A percentile compares a stretch with the other conserved stretches of the same genome.
Evolutionary conservation across 768 basidiomycete species (phyloP).

Genomic region (Calvatia gigantea): DNA sequence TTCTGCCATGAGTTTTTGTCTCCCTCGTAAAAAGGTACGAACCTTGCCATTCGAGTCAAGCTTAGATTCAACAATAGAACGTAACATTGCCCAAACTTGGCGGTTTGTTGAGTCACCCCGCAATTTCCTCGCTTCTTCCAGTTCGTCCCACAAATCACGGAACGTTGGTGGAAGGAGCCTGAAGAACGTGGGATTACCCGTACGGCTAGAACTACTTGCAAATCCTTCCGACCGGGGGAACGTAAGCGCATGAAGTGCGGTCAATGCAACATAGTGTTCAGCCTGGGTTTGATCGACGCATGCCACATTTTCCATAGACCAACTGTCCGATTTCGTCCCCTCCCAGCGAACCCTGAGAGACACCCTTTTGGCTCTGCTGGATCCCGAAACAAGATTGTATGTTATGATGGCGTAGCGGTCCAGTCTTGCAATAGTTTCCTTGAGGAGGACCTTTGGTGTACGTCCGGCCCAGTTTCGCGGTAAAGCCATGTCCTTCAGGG

Average conservation of each 20-base stretch:
- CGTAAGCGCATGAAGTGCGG: conserved; percentile 78
- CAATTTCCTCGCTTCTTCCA: conserved; percentile 61
- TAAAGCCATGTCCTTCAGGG: conserved; percentile 67
- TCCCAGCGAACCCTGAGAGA: conserved; percentile 74
- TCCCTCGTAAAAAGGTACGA: neutral
- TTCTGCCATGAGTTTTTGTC: neutral
- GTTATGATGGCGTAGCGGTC: conserved; percentile 76
- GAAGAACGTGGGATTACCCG: conserved; percentile 61
- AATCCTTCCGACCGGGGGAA: conserved; percentile 66
- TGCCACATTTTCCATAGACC: conserved; percentile 82
- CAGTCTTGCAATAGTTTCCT: conserved; percentile 60
- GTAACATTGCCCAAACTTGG: conserved; percentile 65
- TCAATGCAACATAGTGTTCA: conserved; percentile 83
- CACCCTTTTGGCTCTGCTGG: conserved; percentile 74
- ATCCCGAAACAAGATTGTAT: conserved; percentile 62
- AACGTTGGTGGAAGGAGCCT: conserved; percentile 77
- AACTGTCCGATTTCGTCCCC: conserved; percentile 54
- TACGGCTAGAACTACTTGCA: conserved; percentile 39
- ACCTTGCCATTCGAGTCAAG: conserved; percentile 43
- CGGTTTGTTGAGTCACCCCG: conserved; percentile 65
- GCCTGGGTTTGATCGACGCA: conserved; percentile 79
- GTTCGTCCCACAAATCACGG: conserved; percentile 89
- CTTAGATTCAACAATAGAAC: conserved; percentile 62
- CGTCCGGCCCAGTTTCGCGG: conserved; percentile 84
- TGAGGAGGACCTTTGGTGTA: conserved; percentile 71